A percentile compares a stretch with the other conserved stretches of the same genome.
Evolutionary conservation across 257 asterid species (phyloP).

Genomic region (Solanum etuberosum): DNA sequence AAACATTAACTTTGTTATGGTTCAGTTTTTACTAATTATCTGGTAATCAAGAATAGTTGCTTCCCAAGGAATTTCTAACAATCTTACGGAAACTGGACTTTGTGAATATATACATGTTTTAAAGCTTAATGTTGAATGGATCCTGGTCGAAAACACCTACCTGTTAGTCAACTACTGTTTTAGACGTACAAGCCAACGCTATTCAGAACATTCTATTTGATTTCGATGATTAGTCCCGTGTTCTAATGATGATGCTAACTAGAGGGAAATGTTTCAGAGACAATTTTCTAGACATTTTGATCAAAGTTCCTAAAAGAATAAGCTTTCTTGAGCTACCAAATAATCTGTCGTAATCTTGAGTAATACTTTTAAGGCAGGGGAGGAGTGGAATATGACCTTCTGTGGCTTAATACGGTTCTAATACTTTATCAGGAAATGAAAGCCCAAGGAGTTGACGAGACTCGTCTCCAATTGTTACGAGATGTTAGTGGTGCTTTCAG

Average conservation of each 20-base stretch:
- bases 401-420: not conserved
- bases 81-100: not conserved
- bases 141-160: not conserved
- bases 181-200: not conserved
- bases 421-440: slow-evolving; percentile 58
- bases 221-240: not conserved
- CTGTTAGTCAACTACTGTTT: not conserved
- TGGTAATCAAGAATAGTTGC: not conserved
- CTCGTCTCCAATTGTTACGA: slow-evolving; percentile 63
- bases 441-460: slow-evolving; percentile 50
- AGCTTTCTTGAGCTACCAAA: not conserved
- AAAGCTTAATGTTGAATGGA: not conserved
- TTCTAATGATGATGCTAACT: not conserved
- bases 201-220: not conserved
- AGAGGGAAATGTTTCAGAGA: not conserved
- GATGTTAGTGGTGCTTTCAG: slow-evolving; percentile 81
- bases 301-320: not conserved
- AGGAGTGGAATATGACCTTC: not conserved
- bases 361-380: not conserved
- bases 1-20: not conserved
- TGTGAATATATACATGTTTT: not conserved
- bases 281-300: not conserved
- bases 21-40: not conserved
- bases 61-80: not conserved
- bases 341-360: not conserved